Base-by-base conservation (phyloP, 495 filamentous ascomycete species). In the Arthonia radiata region DNA sequence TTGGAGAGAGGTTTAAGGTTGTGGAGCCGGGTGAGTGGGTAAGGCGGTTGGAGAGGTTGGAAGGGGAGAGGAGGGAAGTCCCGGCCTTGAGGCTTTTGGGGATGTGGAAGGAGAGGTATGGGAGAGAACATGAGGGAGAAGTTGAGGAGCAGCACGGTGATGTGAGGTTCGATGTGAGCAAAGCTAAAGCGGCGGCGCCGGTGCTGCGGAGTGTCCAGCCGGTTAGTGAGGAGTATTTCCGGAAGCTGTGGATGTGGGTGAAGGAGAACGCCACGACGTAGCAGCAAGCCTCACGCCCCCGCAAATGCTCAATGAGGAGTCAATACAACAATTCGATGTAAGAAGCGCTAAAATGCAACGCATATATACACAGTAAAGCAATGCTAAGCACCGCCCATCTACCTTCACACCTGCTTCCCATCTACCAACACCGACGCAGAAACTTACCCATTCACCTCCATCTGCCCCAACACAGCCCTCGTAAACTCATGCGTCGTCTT, bases 401-500 rank as follows among this genome's bases (percentile, higher is more conserved):
- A n/a, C n/a, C n/a, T n/a, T n/a, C n/a, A n/a, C n/a, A n/a, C n/a
- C n/a, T n/a, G n/a, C n/a, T n/a, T n/a, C n/a, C n/a, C n/a, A n/a
- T n/a, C n/a, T n/a, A n/a, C n/a, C n/a, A n/a, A n/a, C n/a, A n/a
- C n/a, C n/a, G n/a, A n/a, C n/a, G n/a, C n/a, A n/a, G n/a, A n/a
- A n/a, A n/a, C n/a, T n/a, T n/a, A 3, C 24, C 15, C n/a, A 32
- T 15, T 26, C 27, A 52, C 43, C 56, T 94, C 82, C 86, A 97
- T 93, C 56, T 83, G 73, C 50, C 72, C 61, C 39, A 97, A 57
- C 38, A 97, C 72, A 36, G 89, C 83, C 24, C 73, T 59, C 38
- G 89, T 94, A 56, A 94, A 97, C 43, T 93, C 69, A 46, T 94
- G 73, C 35, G 80, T 97, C 43, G 71, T 77, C 43, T 62, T 61